Base-by-base conservation (phyloP, 306 rosid genomes). In the Gynostemma pentaphyllum region DNA sequence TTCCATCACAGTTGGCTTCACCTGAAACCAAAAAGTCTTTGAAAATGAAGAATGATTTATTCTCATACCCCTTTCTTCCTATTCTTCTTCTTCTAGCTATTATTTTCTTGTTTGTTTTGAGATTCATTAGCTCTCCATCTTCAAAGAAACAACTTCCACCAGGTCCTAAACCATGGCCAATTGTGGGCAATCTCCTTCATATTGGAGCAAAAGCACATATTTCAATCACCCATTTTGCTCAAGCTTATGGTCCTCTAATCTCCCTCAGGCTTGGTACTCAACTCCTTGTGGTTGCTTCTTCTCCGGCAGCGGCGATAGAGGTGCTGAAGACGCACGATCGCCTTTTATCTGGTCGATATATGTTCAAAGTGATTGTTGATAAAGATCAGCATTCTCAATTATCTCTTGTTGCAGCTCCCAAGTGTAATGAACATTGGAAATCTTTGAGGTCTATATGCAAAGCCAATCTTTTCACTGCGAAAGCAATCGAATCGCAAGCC, bases 261-360 rank as follows among this genome's bases (percentile, higher is more conserved):
- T 70, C 74, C 9, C 51, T n/a, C n/a, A n/a, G n/a, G n/a, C n/a
- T n/a, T n/a, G n/a, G n/a, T n/a, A n/a, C n/a, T n/a, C n/a, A 60
- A 40, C 53, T 50, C 29, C 15, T 23, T 16, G 21, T 69, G 9
- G 44, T 69, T 24, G 74, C 45, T 7, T 69, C 74, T 19, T 60
- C 68, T 6, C 74, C 74, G 4, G n/a, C 45, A 0, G 59, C 68
- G 18, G 67, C 68, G 3, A 23, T 45, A 14, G 50, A 46, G 23
- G 47, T 69, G 4, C 74, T 69, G 24, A 47, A 61, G 18, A 69
- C 67, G 50, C 56, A 69, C 12, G 74, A 57, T 24, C 28, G 61
- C 14, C 9, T 23, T 3, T n/a, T 70, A 7, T 70, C 57, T 5
- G 68, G 37, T 13, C 39, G 68, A 14, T 62, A 70, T 19, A 24